phyloP scores from a whole-genome alignment of 192 early-diverging fungal species.

The Dimargaris verticillata region DNA sequence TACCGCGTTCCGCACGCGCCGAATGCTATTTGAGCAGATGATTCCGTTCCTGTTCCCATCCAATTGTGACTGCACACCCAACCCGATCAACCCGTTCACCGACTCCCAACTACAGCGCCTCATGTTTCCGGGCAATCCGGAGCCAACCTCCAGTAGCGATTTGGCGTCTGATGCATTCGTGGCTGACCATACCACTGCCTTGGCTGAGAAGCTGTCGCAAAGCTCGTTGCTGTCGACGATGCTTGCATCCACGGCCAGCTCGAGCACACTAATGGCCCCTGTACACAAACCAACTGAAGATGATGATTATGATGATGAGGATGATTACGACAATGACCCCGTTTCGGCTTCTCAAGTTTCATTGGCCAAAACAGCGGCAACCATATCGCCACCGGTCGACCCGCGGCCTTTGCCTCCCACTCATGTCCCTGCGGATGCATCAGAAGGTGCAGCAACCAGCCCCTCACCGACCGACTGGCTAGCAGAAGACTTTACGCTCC shows the following conservation, averaged over 20 bases:
- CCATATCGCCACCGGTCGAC: neutral
- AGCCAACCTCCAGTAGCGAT: too few relatives aligned
- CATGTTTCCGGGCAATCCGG: slow-evolving; percentile 11
- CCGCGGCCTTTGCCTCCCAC: neutral
- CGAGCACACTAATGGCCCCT: neutral
- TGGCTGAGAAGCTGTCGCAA: neutral
- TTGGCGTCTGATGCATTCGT: neutral
- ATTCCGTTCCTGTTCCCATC: slow-evolving; percentile 37
- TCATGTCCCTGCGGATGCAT: neutral
- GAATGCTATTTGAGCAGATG: slow-evolving; percentile 62
- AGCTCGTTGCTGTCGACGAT: neutral
- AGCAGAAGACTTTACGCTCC: slow-evolving; percentile 7
- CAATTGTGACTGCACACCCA: slow-evolving; percentile 17
- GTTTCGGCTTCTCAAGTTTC: neutral
- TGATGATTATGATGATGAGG: slow-evolving; percentile 30
- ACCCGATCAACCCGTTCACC: slow-evolving; percentile 12
- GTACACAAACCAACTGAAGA: slow-evolving; percentile 16
- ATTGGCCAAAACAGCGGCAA: neutral
- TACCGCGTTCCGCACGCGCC: slow-evolving; percentile 46
- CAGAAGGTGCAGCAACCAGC: neutral
- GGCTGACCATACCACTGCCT: neutral
- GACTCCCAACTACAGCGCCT: slow-evolving; percentile 2
- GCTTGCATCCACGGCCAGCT: neutral
- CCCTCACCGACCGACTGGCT: neutral
- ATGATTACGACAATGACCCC: slow-evolving; percentile 16